Conservation (phyloP, 805 yeast species). For the Barnettozyma californica region DNA sequence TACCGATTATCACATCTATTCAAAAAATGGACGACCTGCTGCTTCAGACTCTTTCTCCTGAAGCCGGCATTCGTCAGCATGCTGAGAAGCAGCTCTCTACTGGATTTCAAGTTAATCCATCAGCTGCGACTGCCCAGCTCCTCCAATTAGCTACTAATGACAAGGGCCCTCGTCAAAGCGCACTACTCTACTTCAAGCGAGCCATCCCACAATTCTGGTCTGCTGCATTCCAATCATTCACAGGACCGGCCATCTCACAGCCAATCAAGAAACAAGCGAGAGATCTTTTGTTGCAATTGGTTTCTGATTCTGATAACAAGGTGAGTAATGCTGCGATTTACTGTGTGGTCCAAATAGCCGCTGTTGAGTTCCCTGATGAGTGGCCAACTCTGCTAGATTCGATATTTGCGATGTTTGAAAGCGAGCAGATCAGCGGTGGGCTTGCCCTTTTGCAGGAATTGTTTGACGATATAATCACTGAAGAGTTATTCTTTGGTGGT, state of each 20-base stretch:
- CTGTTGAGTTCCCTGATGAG: conserved; percentile 90
- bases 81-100: conserved; percentile 34
- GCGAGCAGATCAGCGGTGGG: conserved; percentile 15
- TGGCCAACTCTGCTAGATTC: conserved; percentile 71
- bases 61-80: conserved; percentile 33
- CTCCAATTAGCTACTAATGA: conserved; percentile 35
- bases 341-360: conserved; percentile 77
- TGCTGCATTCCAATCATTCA: conserved; percentile 69
- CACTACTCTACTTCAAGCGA: conserved; percentile 61
- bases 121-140: conserved; percentile 38
- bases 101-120: conserved; percentile 43
- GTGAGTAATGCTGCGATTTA: conserved; percentile 64
- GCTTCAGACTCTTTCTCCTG: conserved; percentile 29
- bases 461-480: conserved; percentile 80
- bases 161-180: conserved; percentile 44
- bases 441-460: conserved; percentile 60
- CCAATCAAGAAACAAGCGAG: conserved; percentile 50
- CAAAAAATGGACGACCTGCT: conserved; percentile 21
- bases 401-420: conserved; percentile 35
- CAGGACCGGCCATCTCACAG: conserved; percentile 57
- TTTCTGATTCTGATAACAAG: conserved; percentile 47
- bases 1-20: too few species aligned
- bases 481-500: conserved; percentile 79
- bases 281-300: conserved; percentile 40
- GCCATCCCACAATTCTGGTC: conserved; percentile 76